phyloP scores from a whole-genome alignment of 2,329 filamentous ascomycete genomes.

The Colletotrichum tabaci region DNA sequence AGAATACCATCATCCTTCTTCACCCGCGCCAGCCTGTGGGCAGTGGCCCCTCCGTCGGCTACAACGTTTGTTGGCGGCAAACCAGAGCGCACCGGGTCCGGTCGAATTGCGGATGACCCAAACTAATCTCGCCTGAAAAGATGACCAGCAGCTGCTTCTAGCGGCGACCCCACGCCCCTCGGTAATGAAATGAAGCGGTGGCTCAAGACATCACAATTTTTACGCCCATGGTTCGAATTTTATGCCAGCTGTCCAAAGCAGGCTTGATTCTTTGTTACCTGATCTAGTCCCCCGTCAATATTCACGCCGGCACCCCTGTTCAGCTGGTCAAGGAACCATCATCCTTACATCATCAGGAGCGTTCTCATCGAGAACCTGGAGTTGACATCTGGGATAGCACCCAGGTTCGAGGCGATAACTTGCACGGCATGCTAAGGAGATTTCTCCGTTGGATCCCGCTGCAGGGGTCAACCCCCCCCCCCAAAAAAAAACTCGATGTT shows the following conservation, averaged over 20 bases:
- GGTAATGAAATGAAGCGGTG: slow-evolving; percentile 38
- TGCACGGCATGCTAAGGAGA: slow-evolving; percentile 9
- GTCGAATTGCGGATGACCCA: slow-evolving; percentile 41
- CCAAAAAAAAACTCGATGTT: slow-evolving; percentile 20
- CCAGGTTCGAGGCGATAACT: slow-evolving; percentile 24
- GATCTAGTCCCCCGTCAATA: slow-evolving; percentile 12
- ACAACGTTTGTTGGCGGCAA: slow-evolving; percentile 26
- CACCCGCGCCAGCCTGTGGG: slow-evolving; percentile 29
- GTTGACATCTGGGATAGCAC: slow-evolving; percentile 27
- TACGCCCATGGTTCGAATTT: slow-evolving; percentile 28
- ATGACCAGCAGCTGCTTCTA: slow-evolving; percentile 38
- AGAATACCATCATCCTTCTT: slow-evolving; percentile 34
- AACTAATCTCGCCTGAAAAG: slow-evolving; percentile 40
- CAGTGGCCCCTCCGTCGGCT: background rate
- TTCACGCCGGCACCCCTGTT: slow-evolving; percentile 31
- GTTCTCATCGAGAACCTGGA: slow-evolving; percentile 31
- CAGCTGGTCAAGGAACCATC: slow-evolving; percentile 23
- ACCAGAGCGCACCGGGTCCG: slow-evolving; percentile 20
- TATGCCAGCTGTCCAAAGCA: slow-evolving; percentile 22
- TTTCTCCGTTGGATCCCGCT: slow-evolving; percentile 18
- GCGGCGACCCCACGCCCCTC: slow-evolving; percentile 38
- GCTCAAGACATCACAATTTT: slow-evolving; percentile 35
- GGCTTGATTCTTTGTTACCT: background rate
- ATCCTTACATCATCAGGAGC: slow-evolving; percentile 17
- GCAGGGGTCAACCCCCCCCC: slow-evolving; percentile 31